Evolutionary conservation across 805 yeast species (phyloP), one percentile per base, ranked within the genome.

Genomic region (Zygosaccharomyces bisporus): DNA sequence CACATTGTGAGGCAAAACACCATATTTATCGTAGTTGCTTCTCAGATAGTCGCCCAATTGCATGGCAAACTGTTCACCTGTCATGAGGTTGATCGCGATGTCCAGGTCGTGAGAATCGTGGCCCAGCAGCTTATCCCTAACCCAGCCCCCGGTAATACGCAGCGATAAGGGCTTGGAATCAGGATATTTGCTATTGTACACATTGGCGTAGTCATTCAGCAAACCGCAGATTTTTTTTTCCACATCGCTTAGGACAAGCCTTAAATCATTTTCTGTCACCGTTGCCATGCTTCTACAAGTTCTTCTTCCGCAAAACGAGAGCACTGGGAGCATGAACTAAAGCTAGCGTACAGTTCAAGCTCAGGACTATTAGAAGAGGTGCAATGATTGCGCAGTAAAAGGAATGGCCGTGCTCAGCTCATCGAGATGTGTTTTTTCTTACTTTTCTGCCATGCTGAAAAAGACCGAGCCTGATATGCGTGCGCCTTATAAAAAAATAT

Each of bases 111-210:
- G 81, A 33, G 91, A 81, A 17, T 78, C 79, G 37, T 75, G 73
- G 0, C 95, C 95, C 23, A 93, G 69, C 21, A 93, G 69, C 66
- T 93, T 93, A 64, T 93, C 99, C 55, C 99, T 75, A 2, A 93
- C 99, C 99, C 99, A 91, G 0, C 99, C 99, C 27, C 99, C 99
- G 0, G 97, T 90, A 53, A 93, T 86, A 48, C 99, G 65, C 30
- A 49, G 53, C n/a, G 41, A 51, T 44, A 56, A 40, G 6, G 58
- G 63, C 33, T 53, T 60, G 13, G 36, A 17, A 7, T 43, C 18
- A 17, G 33, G 12, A 17, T 45, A 24, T 4, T 29, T 19, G 2
- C 34, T 14, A 35, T 63, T 63, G 40, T 61, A 64, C 8, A 57
- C 49, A 12, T 46, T 45, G n/a, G 58, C 52, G 40, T 53, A 64